Base-by-base conservation (phyloP, 257 asterid genomes). In the Schizonepeta tenuifolia region DNA sequence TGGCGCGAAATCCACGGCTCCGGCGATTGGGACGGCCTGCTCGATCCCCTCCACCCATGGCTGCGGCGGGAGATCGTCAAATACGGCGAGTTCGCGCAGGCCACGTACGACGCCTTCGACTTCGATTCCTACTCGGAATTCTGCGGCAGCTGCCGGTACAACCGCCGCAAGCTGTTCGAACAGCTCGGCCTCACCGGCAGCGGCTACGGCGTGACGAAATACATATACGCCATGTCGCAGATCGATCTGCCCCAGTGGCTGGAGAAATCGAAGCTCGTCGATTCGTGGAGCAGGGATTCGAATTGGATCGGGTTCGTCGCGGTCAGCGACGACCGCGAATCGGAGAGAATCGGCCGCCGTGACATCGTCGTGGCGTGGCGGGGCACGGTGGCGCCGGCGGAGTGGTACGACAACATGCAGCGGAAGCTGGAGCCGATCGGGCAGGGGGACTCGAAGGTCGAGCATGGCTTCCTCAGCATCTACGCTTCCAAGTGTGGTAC, bases 281-380 rank as follows among this genome's bases (percentile, higher is more conserved):
- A 89, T 12, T 62, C 84, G 5, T 89, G 97, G 97, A 91, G 97
- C 78, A 84, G 72, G 31, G 92, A 89, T 31, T 89, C 96, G 0
- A 91, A 91, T 12, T 91, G 96, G 97, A 91, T 89, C 70, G 97
- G 97, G 1, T 91, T 87, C 53, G 87, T 89, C 3, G 92, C 90
- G 0, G 89, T 86, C 20, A 87, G 95, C 72, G 86, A 86, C 51
- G 91, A 87, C 13, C 69, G 73, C 6, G 92, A 91, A 59, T 73
- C 96, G 3, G 22, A n/a, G 18, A 22, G 97, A 21, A 89, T 91
- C 21, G 95, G 97, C 2, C 70, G 95, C 24, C 77, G 91, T 26
- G 91, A 91, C 79, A 79, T 91, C 7, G 90, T 83, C 17, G 96
- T 89, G 41, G 78, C 97, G 44, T 91, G 96, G 96, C 83, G 95